Percentiles rank a stretch among this genome's conserved stretches.
These are phyloP conservation scores for Ambrosiella cleistominuta DNA, from an alignment of 2,329 filamentous ascomycete species.

Conservation along the genomic window DNA sequence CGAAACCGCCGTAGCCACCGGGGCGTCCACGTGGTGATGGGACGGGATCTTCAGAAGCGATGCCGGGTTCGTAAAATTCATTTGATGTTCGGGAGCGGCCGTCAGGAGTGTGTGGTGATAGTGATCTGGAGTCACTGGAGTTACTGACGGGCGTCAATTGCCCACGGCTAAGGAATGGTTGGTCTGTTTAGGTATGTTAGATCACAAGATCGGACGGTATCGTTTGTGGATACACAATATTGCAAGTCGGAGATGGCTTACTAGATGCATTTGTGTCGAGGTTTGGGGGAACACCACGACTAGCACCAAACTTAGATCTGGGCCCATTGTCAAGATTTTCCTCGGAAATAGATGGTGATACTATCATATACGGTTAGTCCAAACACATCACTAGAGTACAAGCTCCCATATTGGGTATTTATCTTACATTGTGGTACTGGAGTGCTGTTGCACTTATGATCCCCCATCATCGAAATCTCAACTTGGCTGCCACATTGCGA, in stretches of 20 bases:
- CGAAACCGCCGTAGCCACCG: conserved; percentile 34
- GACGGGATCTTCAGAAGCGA: conserved; percentile 25
- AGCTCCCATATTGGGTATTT: neutral
- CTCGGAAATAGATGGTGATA: conserved; percentile 8
- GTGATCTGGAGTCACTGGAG: conserved; percentile 38
- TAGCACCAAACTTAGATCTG: conserved; percentile 1
- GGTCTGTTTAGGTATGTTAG: conserved; percentile 24
- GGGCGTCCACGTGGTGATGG: conserved; percentile 24
- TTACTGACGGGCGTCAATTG: conserved; percentile 48
- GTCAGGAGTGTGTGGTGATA: conserved; percentile 44
- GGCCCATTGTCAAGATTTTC: conserved; percentile 5
- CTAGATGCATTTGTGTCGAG: conserved; percentile 37
- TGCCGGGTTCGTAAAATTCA: conserved; percentile 29
- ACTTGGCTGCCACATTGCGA: conserved; percentile 63
- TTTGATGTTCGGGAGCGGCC: conserved; percentile 26
- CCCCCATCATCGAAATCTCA: conserved; percentile 70
- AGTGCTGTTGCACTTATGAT: conserved; percentile 47
- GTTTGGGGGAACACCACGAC: conserved; percentile 21
- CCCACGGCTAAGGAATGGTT: conserved; percentile 34
- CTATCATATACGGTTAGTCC: neutral
- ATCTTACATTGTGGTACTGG: conserved; percentile 11
- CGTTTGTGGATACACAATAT: neutral
- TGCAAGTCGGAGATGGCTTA: conserved; percentile 20
- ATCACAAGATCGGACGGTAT: neutral
- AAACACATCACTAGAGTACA: neutral